These are phyloP conservation scores for Solanum hybrid DNA, from an alignment of 305 asterid species.

Conservation along the genomic window DNA sequence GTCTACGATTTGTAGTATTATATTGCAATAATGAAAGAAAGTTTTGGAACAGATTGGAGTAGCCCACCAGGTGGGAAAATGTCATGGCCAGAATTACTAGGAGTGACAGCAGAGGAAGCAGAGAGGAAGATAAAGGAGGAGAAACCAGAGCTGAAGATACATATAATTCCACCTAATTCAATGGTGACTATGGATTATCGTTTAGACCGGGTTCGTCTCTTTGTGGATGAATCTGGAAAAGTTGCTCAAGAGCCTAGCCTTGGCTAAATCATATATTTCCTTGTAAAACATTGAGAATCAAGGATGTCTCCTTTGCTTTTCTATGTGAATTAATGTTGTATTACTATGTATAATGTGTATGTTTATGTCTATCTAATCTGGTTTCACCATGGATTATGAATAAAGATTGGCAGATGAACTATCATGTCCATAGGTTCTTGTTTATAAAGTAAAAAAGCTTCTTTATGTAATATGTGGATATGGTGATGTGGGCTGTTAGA, in stretches of 20 bases:
- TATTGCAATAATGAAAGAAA: not conserved
- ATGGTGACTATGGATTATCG: conserved; percentile 22
- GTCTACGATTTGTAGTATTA: not conserved
- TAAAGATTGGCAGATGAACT: not conserved
- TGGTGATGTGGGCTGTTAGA: not conserved
- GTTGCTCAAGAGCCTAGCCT: conserved; percentile 17
- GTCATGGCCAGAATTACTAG: conserved; percentile 54
- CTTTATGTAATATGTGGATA: not conserved
- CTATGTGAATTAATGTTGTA: not conserved
- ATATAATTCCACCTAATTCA: conserved; percentile 13
- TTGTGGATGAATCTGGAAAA: conserved; percentile 15
- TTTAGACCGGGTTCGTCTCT: conserved; percentile 22
- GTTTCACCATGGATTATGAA: not conserved
- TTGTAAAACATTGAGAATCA: not conserved
- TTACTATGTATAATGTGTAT: not conserved
- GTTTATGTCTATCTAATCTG: not conserved
- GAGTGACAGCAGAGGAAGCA: conserved; percentile 45
- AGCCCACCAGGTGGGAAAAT: conserved; percentile 9
- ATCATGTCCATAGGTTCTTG: not conserved
- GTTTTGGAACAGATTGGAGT: not conserved
- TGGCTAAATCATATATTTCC: conserved; percentile 11
- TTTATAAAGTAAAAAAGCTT: not conserved
- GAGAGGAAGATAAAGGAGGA: conserved; percentile 41
- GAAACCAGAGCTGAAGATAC: conserved; percentile 12
- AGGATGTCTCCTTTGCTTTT: not conserved